These are phyloP conservation scores for Nitzschia sp. DNA, from an alignment of 108 stramenopile genomes.

Conservation along the genomic window DNA sequence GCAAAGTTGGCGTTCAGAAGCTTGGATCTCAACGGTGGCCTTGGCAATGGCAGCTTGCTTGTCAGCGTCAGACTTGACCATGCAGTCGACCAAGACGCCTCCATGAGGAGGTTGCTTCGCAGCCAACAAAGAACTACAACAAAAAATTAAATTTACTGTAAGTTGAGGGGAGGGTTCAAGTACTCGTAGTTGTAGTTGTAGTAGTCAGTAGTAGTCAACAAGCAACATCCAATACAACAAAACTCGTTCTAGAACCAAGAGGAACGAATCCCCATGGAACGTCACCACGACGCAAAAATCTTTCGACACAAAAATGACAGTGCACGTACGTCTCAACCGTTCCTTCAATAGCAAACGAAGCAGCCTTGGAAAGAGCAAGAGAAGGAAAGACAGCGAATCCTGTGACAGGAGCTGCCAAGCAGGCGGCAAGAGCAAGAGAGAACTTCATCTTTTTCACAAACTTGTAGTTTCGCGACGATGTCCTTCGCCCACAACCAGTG, in stretches of 20 bases:
- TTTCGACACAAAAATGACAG: slow-evolving; percentile 1
- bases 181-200: no score
- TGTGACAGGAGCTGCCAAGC: slow-evolving; percentile 4
- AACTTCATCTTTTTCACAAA: no score
- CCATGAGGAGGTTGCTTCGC: slow-evolving; percentile 93
- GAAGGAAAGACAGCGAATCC: not conserved
- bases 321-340: not conserved
- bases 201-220: no score
- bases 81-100: slow-evolving; percentile 89
- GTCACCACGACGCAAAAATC: not conserved
- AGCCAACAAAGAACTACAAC: slow-evolving; percentile 53
- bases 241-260: not conserved
- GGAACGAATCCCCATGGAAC: not conserved
- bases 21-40: slow-evolving; percentile 79
- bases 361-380: not conserved
- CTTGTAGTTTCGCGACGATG: no score
- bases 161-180: no score
- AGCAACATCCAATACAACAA: no score
- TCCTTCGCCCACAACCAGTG: no score
- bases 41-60: slow-evolving; percentile 90
- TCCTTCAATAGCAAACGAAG: not conserved
- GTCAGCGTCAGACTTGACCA: slow-evolving; percentile 82
- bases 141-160: not conserved
- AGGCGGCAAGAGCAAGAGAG: slow-evolving; percentile 40
- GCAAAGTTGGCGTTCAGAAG: slow-evolving; percentile 93